These are phyloP conservation scores for Arthrobotrys sinensis DNA, from an alignment of 2,329 filamentous ascomycete genomes.

Conservation along the genomic window DNA sequence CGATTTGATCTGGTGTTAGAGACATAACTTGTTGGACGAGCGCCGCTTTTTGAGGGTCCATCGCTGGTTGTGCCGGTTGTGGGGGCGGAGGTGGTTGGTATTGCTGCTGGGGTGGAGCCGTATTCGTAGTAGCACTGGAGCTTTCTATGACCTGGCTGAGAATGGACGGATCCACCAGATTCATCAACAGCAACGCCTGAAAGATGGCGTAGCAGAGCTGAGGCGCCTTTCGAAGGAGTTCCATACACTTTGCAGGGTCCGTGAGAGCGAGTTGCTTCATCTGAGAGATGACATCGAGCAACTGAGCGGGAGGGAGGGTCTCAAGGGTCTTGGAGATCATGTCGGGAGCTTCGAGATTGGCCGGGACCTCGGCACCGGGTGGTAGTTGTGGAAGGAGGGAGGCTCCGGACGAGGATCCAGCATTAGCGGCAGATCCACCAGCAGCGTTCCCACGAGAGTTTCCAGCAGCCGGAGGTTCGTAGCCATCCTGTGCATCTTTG, in stretches of 20 bases:
- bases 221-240: constrained; percentile 76
- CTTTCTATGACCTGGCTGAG: constrained; percentile 76
- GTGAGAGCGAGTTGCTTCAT: constrained; percentile 77
- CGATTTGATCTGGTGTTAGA: constrained; percentile 75
- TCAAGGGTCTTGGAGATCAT: constrained; percentile 77
- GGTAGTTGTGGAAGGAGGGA: constrained; percentile 74
- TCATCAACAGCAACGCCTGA: constrained; percentile 79
- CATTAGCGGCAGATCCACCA: constrained; percentile 31
- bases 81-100: constrained; percentile 65
- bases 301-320: constrained; percentile 75
- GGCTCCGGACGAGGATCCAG: constrained; percentile 29
- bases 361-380: constrained; percentile 75
- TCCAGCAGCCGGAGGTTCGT: constrained; percentile 64
- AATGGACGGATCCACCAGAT: constrained; percentile 76
- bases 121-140: constrained; percentile 62
- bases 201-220: constrained; percentile 81
- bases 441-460: constrained; percentile 39
- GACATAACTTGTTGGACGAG: constrained; percentile 75
- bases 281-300: constrained; percentile 78
- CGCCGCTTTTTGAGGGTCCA: constrained; percentile 71
- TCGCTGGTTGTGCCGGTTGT: constrained; percentile 62
- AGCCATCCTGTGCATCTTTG: constrained; percentile 70
- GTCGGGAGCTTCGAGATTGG: constrained; percentile 76
- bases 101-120: constrained; percentile 64
- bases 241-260: constrained; percentile 76